phyloP scores from a whole-genome alignment of 108 stramenopile genomes.

The Pseudonitzschia pungens region DNA sequence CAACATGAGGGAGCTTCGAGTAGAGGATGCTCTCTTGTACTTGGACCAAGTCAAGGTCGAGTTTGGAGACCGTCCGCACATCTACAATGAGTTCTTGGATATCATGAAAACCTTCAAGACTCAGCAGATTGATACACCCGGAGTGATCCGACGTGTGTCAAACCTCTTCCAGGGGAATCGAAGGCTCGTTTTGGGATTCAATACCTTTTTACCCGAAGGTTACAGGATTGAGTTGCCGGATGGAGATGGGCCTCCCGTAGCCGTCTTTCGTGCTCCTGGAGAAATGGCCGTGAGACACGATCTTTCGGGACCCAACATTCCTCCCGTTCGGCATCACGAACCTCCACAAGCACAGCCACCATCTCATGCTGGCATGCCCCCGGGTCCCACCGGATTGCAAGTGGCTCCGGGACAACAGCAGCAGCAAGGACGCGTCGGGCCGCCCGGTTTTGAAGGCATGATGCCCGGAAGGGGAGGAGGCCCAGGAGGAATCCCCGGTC shows the following conservation, averaged over 20 bases:
- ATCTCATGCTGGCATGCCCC: constrained; percentile 28
- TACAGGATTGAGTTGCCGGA: constrained; percentile 94
- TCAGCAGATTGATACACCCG: constrained; percentile 97
- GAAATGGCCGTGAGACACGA: constrained; percentile 36
- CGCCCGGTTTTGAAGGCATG: constrained; percentile 14
- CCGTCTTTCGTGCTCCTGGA: constrained; percentile 82
- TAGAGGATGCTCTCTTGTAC: constrained; percentile 99
- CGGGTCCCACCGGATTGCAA: constrained; percentile 9
- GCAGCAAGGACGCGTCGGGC: not conserved
- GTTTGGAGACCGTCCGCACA: constrained; percentile 97
- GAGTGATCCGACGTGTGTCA: constrained; percentile 94
- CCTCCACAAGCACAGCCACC: constrained; percentile 26
- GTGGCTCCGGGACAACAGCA: constrained; percentile 6
- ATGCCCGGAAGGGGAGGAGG: constrained; percentile 16
- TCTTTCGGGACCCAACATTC: constrained; percentile 17
- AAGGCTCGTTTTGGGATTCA: constrained; percentile 96
- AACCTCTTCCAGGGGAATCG: constrained; percentile 96
- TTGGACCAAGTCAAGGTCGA: constrained; percentile 98
- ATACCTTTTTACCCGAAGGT: constrained; percentile 99
- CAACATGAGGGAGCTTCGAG: constrained; percentile 85
- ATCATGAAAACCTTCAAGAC: constrained; percentile 98
- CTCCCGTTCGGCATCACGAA: constrained; percentile 21
- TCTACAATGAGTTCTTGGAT: constrained; percentile 99
- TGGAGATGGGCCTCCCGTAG: constrained; percentile 77
- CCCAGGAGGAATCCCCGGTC: not conserved